Evolutionary conservation across 208 protist genomes (phyloP), one percentile per base, ranked within the genome.

Genomic region (Cochliopodium minus): DNA sequence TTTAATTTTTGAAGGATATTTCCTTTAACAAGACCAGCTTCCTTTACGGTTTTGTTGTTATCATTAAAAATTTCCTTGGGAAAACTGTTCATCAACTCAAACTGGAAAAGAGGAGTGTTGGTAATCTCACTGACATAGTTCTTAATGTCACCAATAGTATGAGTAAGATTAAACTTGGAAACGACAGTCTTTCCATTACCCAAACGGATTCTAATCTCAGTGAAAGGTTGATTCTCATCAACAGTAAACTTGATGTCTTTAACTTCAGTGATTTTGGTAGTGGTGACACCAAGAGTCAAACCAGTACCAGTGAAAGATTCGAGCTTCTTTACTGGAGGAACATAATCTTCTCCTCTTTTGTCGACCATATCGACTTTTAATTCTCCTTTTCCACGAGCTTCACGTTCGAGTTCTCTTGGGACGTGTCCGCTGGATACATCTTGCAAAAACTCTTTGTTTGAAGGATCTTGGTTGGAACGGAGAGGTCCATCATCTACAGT

Each of bases 401-500:
- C 25, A 10, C n/a, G 20, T n/a, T 11, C 15, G 3, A 62, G 4
- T 38, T 62, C 57, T 33, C 22, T 39, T 45, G 57, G 57, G 4
- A 55, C 57, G 26, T 36, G 17, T 17, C 57, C 57, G 2, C 28
- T 56, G 38, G 51, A 6, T 0, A 62, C 36, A 10, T 36, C 32
- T 23, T 35, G 9, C 15, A 62, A 30, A 22, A 62, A 62, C 17
- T 54, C 20, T 29, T 13, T 34, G n/a, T 62, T 62, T 3, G 25
- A 2, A 28, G 57, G 57, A 32, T 33, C 57, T 38, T 46, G 42
- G 26, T 40, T 42, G 2, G 1, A 7, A 40, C 57, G 40, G 9
- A 62, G 28, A 30, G 22, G n/a, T 22, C 57, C 57, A 51, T 62
- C 57, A 28, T 62, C 57, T 26, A 62, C 23, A 25, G 33, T 28